Evolutionary conservation across 495 filamentous ascomycete genomes (phyloP), one percentile per base, ranked within the genome.

Genomic region (Podospora appendiculata): DNA sequence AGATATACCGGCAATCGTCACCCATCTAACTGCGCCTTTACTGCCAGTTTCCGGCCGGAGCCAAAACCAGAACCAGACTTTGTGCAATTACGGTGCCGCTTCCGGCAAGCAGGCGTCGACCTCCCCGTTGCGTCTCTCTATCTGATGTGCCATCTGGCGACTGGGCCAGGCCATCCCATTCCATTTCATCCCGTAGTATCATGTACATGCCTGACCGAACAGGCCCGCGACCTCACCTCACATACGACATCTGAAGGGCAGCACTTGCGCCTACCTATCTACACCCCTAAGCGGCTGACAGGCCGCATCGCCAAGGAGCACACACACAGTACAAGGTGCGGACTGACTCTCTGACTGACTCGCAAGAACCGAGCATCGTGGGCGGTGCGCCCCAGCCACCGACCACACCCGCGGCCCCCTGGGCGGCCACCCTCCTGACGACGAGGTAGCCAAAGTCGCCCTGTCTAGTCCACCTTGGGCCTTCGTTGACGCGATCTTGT

Each of bases 371-470:
- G 17, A 40, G 47, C 45, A 19, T 8, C 19, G 48, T 32, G 36
- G 32, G 5, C 25, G 25, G 25, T 25, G 25, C 19, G 46, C 35
- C 52, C 55, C 57, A 64, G 59, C 54, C 57, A 62, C 59, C 55
- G 39, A 13, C 47, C 49, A 32, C 50, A 36, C 50, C 43, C 45
- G 39, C 52, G 60, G 54, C 57, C 62, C 17, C 52, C 55, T 47
- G 16, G 49, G 57, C 60, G 60, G 38, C 62, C 60, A 56, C 57
- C 61, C 53, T 54, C 47, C 52, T 40, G 25, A 5, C 25, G 25
- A 25, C 25, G 25, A 25, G 25, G 25, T 25, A 25, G 54, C 17
- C 42, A 50, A 50, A 19, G 19, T 46, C 16, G 35, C 38, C 19
- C 35, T 25, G 39, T 49, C 43, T 41, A 13, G 16, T 9, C 43